Conservation (phyloP, 2,329 filamentous ascomycete genomes). For the Fusarium duplospermum region DNA sequence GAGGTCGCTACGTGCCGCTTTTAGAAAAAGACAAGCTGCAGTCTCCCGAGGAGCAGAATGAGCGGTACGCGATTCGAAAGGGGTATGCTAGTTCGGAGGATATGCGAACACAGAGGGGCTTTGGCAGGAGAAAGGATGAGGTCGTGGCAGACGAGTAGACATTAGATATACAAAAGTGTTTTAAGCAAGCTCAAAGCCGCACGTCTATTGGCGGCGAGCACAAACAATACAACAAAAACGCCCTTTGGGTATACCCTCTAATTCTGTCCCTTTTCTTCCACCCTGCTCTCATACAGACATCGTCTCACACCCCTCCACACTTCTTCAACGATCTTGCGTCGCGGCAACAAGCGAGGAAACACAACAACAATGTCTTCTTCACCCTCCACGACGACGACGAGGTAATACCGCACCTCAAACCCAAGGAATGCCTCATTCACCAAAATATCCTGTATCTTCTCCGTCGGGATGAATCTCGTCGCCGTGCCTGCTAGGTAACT, state of each 20-base stretch:
- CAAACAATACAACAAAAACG: constrained; percentile 5
- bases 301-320: constrained; percentile 89
- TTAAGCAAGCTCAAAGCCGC: constrained; percentile 2
- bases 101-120: constrained; percentile 52
- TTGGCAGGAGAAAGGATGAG: constrained; percentile 47
- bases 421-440: constrained; percentile 95
- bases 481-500: constrained; percentile 69
- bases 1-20: constrained; percentile 67
- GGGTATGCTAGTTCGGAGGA: constrained; percentile 67
- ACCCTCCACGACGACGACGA: constrained; percentile 89
- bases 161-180: constrained; percentile 14
- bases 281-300: constrained; percentile 75
- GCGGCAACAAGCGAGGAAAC: constrained; percentile 84
- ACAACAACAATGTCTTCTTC: constrained; percentile 94
- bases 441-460: constrained; percentile 90
- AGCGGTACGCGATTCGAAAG: constrained; percentile 70
- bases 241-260: constrained; percentile 19
- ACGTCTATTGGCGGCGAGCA: constrained; percentile 4
- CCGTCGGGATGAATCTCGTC: constrained; percentile 83
- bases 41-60: constrained; percentile 66
- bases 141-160: constrained; percentile 39
- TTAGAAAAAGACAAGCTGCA: constrained; percentile 62
- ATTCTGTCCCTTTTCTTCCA: constrained; percentile 46
- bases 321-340: constrained; percentile 79
- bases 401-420: constrained; percentile 90